A percentile compares a stretch with the other conserved stretches of the same genome.
phyloP scores from a whole-genome alignment of 768 basidiomycete genomes.

The Collybiopsis confluens region DNA sequence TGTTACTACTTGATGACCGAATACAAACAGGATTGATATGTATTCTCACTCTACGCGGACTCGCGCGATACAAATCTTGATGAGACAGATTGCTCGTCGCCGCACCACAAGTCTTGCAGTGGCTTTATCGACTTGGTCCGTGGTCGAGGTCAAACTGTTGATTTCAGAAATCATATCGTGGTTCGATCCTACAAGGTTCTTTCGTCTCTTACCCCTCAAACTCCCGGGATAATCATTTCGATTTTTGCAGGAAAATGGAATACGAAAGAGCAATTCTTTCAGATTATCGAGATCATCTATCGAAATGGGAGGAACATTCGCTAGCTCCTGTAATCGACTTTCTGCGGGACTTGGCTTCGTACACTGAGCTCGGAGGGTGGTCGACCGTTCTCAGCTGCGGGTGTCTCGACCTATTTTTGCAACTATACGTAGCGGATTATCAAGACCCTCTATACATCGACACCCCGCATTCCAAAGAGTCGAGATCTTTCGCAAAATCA shows the following conservation, averaged over 20 bases:
- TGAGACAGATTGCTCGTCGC: slow-evolving; percentile 3
- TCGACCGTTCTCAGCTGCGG: background rate
- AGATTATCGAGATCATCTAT: background rate
- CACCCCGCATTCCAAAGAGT: too few relatives aligned
- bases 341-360: background rate
- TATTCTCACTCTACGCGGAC: background rate
- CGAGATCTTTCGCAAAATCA: background rate
- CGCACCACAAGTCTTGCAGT: background rate
- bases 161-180: background rate
- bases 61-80: background rate
- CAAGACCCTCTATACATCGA: background rate
- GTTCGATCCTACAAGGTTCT: slow-evolving; percentile 1
- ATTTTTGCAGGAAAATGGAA: too few relatives aligned
- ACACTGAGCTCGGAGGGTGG: background rate
- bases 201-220: background rate
- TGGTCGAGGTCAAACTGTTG: background rate
- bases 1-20: background rate
- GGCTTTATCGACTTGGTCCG: background rate
- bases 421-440: slow-evolving; percentile 3
- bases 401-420: background rate
- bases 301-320: background rate
- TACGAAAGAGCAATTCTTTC: background rate
- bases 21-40: background rate
- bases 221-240: too few relatives aligned
- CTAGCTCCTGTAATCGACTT: slow-evolving; percentile 1